These are phyloP conservation scores for Xylariaceae sp. DNA, from an alignment of 2,329 filamentous ascomycete genomes.

Conservation along the genomic window DNA sequence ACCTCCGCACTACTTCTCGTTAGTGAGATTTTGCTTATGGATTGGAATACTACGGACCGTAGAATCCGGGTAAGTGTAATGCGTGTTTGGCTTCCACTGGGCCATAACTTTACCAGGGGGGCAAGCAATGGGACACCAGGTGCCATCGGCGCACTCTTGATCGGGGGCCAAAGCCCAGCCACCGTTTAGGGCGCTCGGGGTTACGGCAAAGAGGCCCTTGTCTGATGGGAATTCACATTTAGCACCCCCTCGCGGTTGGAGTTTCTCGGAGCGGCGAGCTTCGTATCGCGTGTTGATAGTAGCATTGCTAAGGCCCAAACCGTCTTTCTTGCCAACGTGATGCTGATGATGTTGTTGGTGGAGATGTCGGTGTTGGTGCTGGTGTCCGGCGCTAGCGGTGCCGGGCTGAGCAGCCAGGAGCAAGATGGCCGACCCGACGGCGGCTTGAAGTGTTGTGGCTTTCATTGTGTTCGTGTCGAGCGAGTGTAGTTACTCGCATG, in stretches of 20 bases:
- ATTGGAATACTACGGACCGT: slow-evolving; percentile 61
- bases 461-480: slow-evolving; percentile 54
- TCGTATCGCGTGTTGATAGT: slow-evolving; percentile 40
- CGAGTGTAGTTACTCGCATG: slow-evolving; percentile 17
- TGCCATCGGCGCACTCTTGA: slow-evolving; percentile 68
- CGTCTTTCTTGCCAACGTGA: slow-evolving; percentile 43
- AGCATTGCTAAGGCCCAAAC: slow-evolving; percentile 36
- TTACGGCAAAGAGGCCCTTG: slow-evolving; percentile 70
- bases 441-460: slow-evolving; percentile 55
- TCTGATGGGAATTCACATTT: slow-evolving; percentile 71
- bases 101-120: slow-evolving; percentile 76
- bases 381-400: slow-evolving; percentile 44
- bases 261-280: slow-evolving; percentile 34
- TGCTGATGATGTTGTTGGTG: slow-evolving; percentile 46
- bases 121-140: slow-evolving; percentile 79
- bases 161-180: slow-evolving; percentile 84
- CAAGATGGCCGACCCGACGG: slow-evolving; percentile 55
- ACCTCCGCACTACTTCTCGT: slow-evolving; percentile 68
- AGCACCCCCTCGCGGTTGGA: slow-evolving; percentile 58
- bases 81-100: slow-evolving; percentile 77
- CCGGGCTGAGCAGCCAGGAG: slow-evolving; percentile 52
- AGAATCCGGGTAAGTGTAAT: slow-evolving; percentile 71
- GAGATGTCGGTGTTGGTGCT: slow-evolving; percentile 47
- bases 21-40: slow-evolving; percentile 11
- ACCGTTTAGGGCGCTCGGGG: slow-evolving; percentile 67